phyloP scores from a whole-genome alignment of 306 rosid species.

The Herpetospermum pedunculosum region DNA sequence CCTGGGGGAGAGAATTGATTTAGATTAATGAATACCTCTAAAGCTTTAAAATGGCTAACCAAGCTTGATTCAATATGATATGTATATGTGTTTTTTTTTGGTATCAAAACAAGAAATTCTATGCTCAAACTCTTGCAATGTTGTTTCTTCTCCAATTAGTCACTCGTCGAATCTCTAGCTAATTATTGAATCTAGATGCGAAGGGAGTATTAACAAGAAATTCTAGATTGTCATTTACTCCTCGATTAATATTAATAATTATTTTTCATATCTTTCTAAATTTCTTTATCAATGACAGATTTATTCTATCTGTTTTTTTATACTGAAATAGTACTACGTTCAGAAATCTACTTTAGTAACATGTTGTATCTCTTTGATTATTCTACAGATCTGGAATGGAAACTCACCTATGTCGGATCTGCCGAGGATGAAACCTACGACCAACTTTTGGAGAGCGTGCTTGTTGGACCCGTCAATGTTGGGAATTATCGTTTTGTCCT shows the following conservation, averaged over 20 bases:
- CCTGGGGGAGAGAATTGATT: too few species aligned
- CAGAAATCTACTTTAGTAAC: background rate
- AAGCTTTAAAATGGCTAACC: too few species aligned
- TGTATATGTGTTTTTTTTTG: too few species aligned
- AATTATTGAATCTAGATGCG: background rate
- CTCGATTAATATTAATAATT: background rate
- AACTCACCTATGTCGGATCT: slow-evolving; percentile 86
- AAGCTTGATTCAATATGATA: background rate
- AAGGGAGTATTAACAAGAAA: background rate
- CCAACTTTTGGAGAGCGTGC: slow-evolving; percentile 80
- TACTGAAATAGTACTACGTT: background rate
- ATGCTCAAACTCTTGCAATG: too few species aligned
- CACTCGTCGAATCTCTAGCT: background rate
- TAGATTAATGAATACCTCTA: too few species aligned
- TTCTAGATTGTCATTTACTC: background rate
- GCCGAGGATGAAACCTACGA: slow-evolving; percentile 93
- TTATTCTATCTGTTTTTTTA: background rate
- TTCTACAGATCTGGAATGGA: slow-evolving; percentile 77
- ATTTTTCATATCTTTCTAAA: background rate
- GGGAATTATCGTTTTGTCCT: slow-evolving; percentile 85
- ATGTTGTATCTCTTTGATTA: background rate
- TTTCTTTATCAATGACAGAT: background rate
- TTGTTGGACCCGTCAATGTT: slow-evolving; percentile 88
- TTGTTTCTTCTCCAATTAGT: too few species aligned
- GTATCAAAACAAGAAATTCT: too few species aligned